Evolutionary conservation across 495 filamentous ascomycete species (phyloP).

Genomic region (Aspergillus ellipticus): DNA sequence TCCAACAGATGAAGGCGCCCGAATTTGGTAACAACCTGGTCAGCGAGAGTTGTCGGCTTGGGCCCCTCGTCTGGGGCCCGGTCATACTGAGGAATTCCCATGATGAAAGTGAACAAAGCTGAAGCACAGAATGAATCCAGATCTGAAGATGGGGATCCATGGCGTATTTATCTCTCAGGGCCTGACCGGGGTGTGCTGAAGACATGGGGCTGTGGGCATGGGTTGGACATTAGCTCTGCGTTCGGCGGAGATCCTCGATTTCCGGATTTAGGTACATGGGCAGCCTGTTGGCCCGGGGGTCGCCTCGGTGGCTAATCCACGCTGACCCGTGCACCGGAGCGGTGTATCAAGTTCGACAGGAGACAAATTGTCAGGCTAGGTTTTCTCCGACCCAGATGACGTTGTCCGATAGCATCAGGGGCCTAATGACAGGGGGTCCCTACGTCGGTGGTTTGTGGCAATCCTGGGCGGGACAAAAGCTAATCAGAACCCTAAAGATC

Average conservation of each 20-base stretch:
- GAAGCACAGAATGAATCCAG: background rate
- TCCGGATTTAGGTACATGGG: background rate
- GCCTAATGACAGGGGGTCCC: background rate
- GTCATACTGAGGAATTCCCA: slow-evolving; percentile 38
- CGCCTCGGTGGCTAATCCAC: background rate
- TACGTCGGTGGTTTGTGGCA: background rate
- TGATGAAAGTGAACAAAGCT: slow-evolving; percentile 42
- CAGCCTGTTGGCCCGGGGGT: background rate
- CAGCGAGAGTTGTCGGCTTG: slow-evolving; percentile 7
- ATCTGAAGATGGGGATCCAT: background rate
- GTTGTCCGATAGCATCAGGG: background rate
- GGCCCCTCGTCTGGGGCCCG: slow-evolving; percentile 11
- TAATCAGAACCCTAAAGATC: background rate
- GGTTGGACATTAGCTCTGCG: background rate
- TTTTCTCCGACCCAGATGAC: background rate
- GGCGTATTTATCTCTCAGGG: background rate
- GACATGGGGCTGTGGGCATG: background rate
- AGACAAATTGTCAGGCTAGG: too few relatives aligned
- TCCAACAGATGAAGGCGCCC: slow-evolving; percentile 40
- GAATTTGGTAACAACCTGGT: slow-evolving; percentile 28
- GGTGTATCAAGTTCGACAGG: background rate
- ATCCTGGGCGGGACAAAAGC: background rate
- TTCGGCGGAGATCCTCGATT: background rate
- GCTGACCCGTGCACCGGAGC: background rate
- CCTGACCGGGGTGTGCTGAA: background rate